Base-by-base conservation (phyloP, 257 asterid species). In the Solanum stenotomum region DNA sequence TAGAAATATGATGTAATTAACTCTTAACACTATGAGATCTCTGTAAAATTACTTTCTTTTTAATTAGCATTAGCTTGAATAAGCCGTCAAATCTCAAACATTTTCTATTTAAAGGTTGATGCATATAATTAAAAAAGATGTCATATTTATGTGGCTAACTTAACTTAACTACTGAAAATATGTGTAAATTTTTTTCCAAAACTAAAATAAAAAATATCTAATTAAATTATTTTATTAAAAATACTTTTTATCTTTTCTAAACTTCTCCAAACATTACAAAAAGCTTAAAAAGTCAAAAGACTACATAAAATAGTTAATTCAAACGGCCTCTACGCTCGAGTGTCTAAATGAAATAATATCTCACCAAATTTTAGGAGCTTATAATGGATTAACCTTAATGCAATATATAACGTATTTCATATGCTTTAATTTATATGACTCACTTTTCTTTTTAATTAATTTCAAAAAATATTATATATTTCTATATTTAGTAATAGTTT, bases 381-480 rank as follows among this genome's bases (percentile, higher is more conserved):
- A 49, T 49, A 49, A 49, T 2, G 3, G 22, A 49, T 49, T 49
- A 49, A 49, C 0, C 22, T 15, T 49, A 49, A 5, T 15, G 22
- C 22, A 49, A 15, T 49, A 15, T 15, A 49, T 49, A 46, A 14
- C 22, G 1, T 49, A 5, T 2, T 49, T 13, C 0, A 2, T 52
- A 52, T 2, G 20, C 0, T 2, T 1, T 0, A 52, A 52, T 52
- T 52, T 52, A 52, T 5, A 49, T 5, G 22, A 49, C 1, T 49
- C 9, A 49, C 8, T 15, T 2, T 49, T 12, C 2, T 15, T 49
- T 16, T 52, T 16, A 52, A 16, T 52, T 52, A 52, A 16, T 16
- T 8, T 52, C 0, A 5, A 52, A 52, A 49, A 0, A 0, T 15
- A 52, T 52, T 52, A 52, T 52, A 52, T 0, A 52, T 52, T 16